Evolutionary conservation across 1,284 basidiomycete genomes (phyloP), one percentile per base, ranked within the genome.

Genomic region (Rhodotorula sp.): DNA sequence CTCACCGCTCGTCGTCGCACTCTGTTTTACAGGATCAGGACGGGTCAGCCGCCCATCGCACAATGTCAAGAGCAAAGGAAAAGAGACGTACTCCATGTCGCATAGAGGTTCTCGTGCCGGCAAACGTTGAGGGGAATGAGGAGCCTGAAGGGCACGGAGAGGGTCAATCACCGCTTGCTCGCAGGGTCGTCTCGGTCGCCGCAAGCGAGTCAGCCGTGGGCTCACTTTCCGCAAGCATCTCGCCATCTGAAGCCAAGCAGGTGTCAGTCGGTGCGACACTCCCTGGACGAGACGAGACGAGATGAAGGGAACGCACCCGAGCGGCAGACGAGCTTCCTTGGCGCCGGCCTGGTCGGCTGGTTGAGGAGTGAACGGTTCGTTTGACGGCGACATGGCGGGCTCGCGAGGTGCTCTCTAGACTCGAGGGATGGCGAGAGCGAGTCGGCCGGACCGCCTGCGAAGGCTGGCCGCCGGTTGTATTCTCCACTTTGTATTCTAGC

Each of bases 61-160:
- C 59, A 24, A 12, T 5, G 22, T 24, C 24, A 18, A 18, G 8
- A 54, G 8, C 4, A 0, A 0, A 26, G n/a, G 15, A 26, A 42
- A n/a, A 45, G 18, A 26, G 49, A 74, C 76, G 42, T 64, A 78
- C 77, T 77, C 77, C 77, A 78, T 44, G 75, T 77, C 20, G 74
- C 71, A 51, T 77, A 78, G 22, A 77, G 63, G 45, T 75, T 77
- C 67, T 76, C 74, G 57, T 78, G 77, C 58, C 77, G 72, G 74
- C 77, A 78, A 30, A 76, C 75, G 67, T 78, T 77, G n/a, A 78
- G 70, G 3, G 77, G 77, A 29, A 78, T 71, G 45, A 78, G 61
- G 44, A 76, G 55, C 57, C 74, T 75, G 64, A 6, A 3, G 18
- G 15, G 45, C 6, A 29, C 8, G 42, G 46, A n/a, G 17, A 18